A percentile compares a stretch with the other conserved stretches of the same genome.
Evolutionary conservation across 202 grass and related monocot species (phyloP).

Genomic region (Brachypodium distachyon): DNA sequence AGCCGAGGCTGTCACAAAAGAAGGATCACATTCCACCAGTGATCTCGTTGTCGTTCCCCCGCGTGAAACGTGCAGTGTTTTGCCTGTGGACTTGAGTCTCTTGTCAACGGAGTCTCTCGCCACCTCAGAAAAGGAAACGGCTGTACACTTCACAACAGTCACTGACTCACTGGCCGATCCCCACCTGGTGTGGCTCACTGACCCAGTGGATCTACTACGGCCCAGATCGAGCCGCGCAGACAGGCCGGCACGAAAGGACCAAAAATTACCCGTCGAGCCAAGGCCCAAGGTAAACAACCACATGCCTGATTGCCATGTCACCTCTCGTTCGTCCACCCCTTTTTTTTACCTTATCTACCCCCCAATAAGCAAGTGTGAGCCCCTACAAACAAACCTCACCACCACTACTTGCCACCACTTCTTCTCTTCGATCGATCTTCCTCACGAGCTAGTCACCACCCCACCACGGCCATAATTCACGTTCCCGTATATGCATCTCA

Average conservation of each 20-base stretch:
- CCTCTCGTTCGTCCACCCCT: neutral
- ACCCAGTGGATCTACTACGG: too few species aligned
- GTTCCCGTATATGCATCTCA: neutral
- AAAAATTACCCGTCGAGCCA: too few species aligned
- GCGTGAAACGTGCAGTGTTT: neutral
- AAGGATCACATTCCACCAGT: neutral
- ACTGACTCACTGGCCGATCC: too few species aligned
- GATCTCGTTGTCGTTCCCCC: neutral
- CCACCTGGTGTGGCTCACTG: too few species aligned
- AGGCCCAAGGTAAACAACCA: neutral
- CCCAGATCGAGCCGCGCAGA: too few species aligned
- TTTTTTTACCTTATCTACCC: neutral
- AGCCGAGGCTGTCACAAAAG: neutral
- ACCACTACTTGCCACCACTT: neutral
- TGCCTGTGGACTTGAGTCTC: neutral
- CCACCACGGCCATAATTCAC: neutral
- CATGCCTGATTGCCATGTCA: conserved; percentile 26
- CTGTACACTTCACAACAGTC: neutral
- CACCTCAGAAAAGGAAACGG: neutral
- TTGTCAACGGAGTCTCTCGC: too few species aligned
- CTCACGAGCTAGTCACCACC: neutral
- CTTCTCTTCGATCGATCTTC: neutral
- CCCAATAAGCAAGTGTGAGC: conserved; percentile 26
- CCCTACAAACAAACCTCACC: neutral
- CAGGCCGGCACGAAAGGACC: too few species aligned